Evolutionary conservation across 148 eudicot genomes (phyloP).

Genomic region (Rhododendron ovatum): DNA sequence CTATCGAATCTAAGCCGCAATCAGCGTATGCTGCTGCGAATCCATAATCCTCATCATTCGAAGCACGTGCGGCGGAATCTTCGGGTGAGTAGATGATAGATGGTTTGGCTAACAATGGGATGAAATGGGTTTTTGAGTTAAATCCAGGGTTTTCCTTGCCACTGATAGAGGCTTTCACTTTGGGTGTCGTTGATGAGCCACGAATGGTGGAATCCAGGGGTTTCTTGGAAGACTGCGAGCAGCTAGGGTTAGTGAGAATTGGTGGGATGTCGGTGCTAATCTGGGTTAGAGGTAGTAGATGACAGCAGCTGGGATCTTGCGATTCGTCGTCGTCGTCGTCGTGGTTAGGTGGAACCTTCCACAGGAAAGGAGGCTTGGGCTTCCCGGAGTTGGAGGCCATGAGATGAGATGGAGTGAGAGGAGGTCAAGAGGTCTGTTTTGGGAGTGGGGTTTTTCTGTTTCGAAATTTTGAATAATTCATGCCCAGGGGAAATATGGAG

Average conservation of each 20-base stretch:
- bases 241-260: not conserved
- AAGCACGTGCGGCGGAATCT: not conserved
- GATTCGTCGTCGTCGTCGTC: constrained; percentile 18
- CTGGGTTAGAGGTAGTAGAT: constrained; percentile 7
- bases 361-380: not conserved
- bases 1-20: constrained; percentile 25
- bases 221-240: constrained; percentile 6
- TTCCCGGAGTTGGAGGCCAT: not conserved
- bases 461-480: not conserved
- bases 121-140: not conserved
- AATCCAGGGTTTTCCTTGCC: constrained; percentile 22
- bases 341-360: not conserved
- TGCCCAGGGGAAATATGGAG: not conserved
- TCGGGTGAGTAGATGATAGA: not conserved
- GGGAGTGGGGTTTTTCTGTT: not conserved
- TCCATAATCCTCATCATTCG: not conserved
- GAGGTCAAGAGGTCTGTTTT: not conserved
- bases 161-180: not conserved
- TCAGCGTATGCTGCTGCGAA: not conserved
- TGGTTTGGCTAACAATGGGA: not conserved
- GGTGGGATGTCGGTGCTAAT: not conserved
- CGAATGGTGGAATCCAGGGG: constrained; percentile 7
- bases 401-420: not conserved
- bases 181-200: constrained; percentile 13
- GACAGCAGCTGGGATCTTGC: constrained; percentile 17